Evolutionary conservation across 148 eudicot species (phyloP), one percentile per base, ranked within the genome.

Genomic region (Cornus suecica): DNA sequence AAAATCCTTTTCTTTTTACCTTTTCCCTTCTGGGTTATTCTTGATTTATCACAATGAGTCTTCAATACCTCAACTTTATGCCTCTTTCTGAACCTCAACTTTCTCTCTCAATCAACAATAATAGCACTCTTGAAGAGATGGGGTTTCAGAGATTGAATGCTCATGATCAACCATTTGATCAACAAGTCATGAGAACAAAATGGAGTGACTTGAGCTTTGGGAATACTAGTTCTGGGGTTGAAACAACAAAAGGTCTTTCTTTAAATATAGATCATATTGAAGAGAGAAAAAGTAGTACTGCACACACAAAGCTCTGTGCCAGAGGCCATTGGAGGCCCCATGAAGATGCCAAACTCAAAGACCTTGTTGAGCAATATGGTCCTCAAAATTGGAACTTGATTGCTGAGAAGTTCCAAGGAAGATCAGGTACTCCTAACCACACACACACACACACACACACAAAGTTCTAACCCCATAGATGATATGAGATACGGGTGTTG

Each of bases 301-400:
- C 64, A 29, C 76, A 68, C 27, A 34, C 65, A 14, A 90, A 84
- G 76, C 67, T 85, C 1, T 90, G 94, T 77, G 74, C 86, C 0
- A 88, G 92, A 84, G 92, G 92, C 4, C 90, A 90, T 84, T 90
- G 92, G 92, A 85, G 89, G 67, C 89, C 92, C 4, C 86, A 85
- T 70, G 95, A 91, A 78, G 95, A 91, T 74, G 85, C 84, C 11
- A 86, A 81, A 78, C 92, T 91, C 22, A 89, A 80, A 77, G 84
- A 88, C 1, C 89, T 91, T 51, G 92, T 91, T 34, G 56, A 77
- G 11, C 85, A 81, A 24, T 84, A 78, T 77, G 95, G 95, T 51
- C 95, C 92, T 70, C 95, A 89, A 25, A 91, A 91, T 62, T 91
- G 95, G 92, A 91, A 89, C 78, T 78, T 91, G 71, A 90, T 90